A percentile compares a stretch with the other conserved stretches of the same genome.
phyloP scores from a whole-genome alignment of 23 red algal species.

The Agarophyton chilense region DNA sequence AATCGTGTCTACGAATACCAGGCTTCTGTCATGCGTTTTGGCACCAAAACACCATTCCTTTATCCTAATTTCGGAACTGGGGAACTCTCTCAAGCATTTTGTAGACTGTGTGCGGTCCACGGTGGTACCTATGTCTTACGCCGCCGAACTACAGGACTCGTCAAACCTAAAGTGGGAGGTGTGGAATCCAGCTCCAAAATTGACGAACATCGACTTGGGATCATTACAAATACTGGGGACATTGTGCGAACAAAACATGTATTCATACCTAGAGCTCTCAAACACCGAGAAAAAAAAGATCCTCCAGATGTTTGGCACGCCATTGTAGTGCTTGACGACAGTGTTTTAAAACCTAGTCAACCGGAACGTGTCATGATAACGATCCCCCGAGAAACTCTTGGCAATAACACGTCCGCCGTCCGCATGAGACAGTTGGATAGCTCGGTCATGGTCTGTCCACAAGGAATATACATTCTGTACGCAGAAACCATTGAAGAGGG shows the following conservation, averaged over 20 bases:
- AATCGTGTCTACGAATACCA: constrained; percentile 9
- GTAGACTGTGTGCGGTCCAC: constrained; percentile 60
- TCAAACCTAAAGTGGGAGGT: not conserved
- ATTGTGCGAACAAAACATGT: constrained; percentile 38
- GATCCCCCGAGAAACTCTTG: constrained; percentile 10
- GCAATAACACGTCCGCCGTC: not conserved
- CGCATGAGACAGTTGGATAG: constrained; percentile 33
- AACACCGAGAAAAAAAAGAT: not conserved
- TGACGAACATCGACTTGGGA: not conserved
- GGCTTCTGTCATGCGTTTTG: constrained; percentile 38
- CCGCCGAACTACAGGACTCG: constrained; percentile 24
- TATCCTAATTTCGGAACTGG: constrained; percentile 58
- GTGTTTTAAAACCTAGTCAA: constrained; percentile 3
- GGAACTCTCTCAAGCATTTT: constrained; percentile 66
- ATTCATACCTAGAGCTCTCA: constrained; percentile 17
- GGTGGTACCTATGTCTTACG: constrained; percentile 65
- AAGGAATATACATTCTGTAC: constrained; percentile 13
- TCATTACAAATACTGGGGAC: constrained; percentile 42
- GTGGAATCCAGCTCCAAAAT: not conserved
- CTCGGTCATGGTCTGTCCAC: constrained; percentile 2
- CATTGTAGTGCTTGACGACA: constrained; percentile 30
- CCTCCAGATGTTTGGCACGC: constrained; percentile 1
- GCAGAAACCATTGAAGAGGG: constrained; percentile 21
- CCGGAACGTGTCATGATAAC: constrained; percentile 45
- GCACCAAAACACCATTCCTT: constrained; percentile 52